These are phyloP conservation scores for Dentipellis fragilis DNA, from an alignment of 768 basidiomycete genomes.

Conservation along the genomic window DNA sequence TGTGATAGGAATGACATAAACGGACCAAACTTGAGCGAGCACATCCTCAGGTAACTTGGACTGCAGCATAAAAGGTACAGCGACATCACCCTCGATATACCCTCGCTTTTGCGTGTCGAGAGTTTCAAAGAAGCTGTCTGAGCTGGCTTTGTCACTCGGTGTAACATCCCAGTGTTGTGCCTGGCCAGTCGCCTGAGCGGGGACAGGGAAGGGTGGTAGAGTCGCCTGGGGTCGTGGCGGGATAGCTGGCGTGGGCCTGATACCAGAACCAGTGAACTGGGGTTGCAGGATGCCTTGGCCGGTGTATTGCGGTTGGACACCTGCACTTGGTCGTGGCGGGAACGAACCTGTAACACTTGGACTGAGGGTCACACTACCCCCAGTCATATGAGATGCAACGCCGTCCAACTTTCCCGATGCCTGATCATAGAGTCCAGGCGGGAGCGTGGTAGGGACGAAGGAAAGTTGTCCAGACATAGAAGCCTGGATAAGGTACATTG, in stretches of 20 bases:
- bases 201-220: constrained; percentile 12
- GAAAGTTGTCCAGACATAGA: constrained; percentile 72
- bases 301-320: constrained; percentile 52
- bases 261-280: constrained; percentile 10
- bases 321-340: constrained; percentile 17
- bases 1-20: constrained; percentile 6
- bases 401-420: constrained; percentile 28
- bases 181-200: constrained; percentile 10
- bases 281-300: constrained; percentile 31
- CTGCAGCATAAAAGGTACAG: constrained; percentile 92
- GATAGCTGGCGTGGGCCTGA: constrained; percentile 14
- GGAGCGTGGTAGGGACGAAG: constrained; percentile 63
- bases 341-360: constrained; percentile 37
- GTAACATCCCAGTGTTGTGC: constrained; percentile 74
- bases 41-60: constrained; percentile 74
- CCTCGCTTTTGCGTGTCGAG: constrained; percentile 70
- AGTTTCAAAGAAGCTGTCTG: constrained; percentile 74
- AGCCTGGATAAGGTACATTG: constrained; percentile 94
- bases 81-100: constrained; percentile 86
- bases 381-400: constrained; percentile 48
- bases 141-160: constrained; percentile 60
- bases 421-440: constrained; percentile 80
- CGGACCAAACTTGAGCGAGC: constrained; percentile 89
- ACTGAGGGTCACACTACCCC: constrained; percentile 50
- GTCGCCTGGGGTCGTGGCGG: constrained; percentile 19